Conservation (phyloP, 352 stramenopile genomes). For the Pythium aquatile region DNA sequence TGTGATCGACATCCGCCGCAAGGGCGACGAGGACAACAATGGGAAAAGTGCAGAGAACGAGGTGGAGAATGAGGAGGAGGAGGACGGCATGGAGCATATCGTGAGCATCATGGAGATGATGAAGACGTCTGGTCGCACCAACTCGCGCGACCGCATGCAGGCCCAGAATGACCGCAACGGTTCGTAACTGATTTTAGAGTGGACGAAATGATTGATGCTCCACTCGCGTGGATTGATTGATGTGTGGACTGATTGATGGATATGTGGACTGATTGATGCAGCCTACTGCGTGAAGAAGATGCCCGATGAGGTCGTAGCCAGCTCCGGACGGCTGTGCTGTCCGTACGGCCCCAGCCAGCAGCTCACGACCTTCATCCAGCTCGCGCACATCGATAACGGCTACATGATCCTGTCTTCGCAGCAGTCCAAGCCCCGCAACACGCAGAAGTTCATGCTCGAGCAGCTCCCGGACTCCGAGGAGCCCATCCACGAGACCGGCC, state of each 20-base stretch:
- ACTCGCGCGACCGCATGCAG: slow-evolving; percentile 29
- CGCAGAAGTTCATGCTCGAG: slow-evolving; percentile 32
- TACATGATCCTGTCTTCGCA: slow-evolving; percentile 66
- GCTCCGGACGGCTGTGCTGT: slow-evolving; percentile 55
- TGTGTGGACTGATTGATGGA: neutral
- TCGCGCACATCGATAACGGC: slow-evolving; percentile 66
- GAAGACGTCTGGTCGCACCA: slow-evolving; percentile 33
- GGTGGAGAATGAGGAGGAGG: slow-evolving; percentile 6
- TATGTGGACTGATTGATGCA: slow-evolving; percentile 13
- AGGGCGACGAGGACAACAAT: neutral
- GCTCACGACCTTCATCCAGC: slow-evolving; percentile 69
- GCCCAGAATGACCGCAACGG: slow-evolving; percentile 43
- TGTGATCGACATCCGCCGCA: slow-evolving; percentile 40
- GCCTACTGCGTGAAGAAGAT: slow-evolving; percentile 78
- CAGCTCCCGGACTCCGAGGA: slow-evolving; percentile 36
- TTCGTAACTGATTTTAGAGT: slow-evolving; percentile 16
- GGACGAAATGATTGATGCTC: neutral
- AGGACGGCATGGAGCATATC: slow-evolving; percentile 10
- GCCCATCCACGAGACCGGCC: slow-evolving; percentile 39
- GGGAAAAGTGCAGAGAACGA: neutral
- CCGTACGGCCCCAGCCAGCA: slow-evolving; percentile 47
- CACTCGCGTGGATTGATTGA: neutral
- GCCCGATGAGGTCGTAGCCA: slow-evolving; percentile 71
- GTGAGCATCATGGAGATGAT: slow-evolving; percentile 64
- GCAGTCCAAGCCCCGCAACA: slow-evolving; percentile 24